Base-by-base conservation (phyloP, 176 grass and related monocot species). In the Tuctoria greenei region DNA sequence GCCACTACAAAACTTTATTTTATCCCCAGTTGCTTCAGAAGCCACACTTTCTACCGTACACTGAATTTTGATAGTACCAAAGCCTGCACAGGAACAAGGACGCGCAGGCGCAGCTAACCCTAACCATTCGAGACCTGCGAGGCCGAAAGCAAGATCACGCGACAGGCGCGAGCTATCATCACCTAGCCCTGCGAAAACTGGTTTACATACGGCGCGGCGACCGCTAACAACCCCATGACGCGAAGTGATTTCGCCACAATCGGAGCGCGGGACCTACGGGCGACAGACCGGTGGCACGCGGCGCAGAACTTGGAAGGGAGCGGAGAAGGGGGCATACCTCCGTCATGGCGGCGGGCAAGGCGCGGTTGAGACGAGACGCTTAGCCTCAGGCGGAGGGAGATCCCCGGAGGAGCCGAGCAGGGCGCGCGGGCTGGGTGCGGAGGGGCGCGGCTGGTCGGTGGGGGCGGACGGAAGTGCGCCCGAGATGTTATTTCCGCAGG, bases 341-440 rank as follows among this genome's bases (percentile, higher is more conserved):
- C 18, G 85, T 87, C 85, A 82, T 87, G 79, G 85, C 50, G 41
- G 50, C 51, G 67, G 40, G 57, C 50, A 13, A 31, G 58, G 79
- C 40, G 40, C 67, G 28, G 31, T 41, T 8, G 58, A 12, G 21
- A 12, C 2, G 13, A 13, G 17, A 9, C 12, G 58, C 47, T 71
- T 59, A 49, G 79, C 18, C 73, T 69, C 28, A 23, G 5, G 39
- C 6, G 23, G 50, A 39, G 31, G 51, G 23, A 24, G 51, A 76
- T 82, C 85, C 2, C 73, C 79, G 79, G 73, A 71, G 79, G 40
- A 18, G 60, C 31, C 58, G 58, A 58, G 47, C 23, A 8, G 15
- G 17, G 46, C 6, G 31, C 31, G 31, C 54, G n/a, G 54, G 0
- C 2, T 18, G 2, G 61, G 37, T 25, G 68, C 11, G 11, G 24